Evolutionary conservation across 306 rosid genomes (phyloP), one percentile per base, ranked within the genome.

Genomic region (Quercus variabilis): DNA sequence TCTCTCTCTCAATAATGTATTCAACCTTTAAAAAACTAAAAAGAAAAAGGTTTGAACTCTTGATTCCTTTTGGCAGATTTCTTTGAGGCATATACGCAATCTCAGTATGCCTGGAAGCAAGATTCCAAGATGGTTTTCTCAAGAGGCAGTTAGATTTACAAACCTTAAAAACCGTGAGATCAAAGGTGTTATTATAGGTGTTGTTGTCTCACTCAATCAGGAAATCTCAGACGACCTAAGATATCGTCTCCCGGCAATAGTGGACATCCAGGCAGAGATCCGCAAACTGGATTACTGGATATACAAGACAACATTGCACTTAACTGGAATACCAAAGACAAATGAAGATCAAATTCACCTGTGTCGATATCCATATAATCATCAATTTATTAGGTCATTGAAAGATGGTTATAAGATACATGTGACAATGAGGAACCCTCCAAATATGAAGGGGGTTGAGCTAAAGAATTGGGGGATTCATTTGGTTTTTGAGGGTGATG

Each of bases 71-170:
- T 49, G 54, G 83, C 88, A 92, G 97, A 71, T 80, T 23, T 81
- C 86, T 62, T 26, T 90, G 74, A 88, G 91, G 87, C 82, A 92
- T 38, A 46, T 87, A 23, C 67, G 65, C 63, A 84, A 73, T 82
- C 78, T 92, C 67, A 87, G 87, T 76, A 92, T 87, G 81, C 97
- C 91, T 6, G 94, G 97, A 83, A 76, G 78, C 72, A 79, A 55
- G 73, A 80, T 92, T 64, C 97, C 97, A 6, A 49, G 54, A 0
- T 90, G 94, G 92, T 83, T 90, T 76, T 79, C 85, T 55, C 74
- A 80, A 76, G 74, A 78, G 71, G 43, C 54, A 31, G 78, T 88
- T 3, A 81, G 68, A 71, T 87, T 87, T 75, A 69, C 89, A 41
- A 72, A 83, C 33, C 76, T 14, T 33, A 76, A 74, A 75, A 83